Conservation (phyloP, 2,329 filamentous ascomycete genomes). For the Aspergillus latus region DNA sequence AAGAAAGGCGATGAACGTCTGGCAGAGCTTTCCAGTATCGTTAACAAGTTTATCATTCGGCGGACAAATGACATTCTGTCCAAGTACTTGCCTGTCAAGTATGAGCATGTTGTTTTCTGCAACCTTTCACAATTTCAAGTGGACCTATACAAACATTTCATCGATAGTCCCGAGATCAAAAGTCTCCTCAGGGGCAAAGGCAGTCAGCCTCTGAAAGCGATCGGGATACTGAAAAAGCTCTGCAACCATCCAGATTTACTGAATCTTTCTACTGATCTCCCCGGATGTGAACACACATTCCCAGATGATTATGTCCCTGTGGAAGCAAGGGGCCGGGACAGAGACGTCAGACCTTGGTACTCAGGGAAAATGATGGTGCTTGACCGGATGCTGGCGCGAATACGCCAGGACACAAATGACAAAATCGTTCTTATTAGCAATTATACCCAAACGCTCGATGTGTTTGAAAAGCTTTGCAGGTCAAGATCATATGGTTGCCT, state of each 20-base stretch:
- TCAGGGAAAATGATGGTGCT: conserved; percentile 98
- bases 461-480: conserved; percentile 90
- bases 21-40: conserved; percentile 73
- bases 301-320: conserved; percentile 88
- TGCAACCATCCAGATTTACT: conserved; percentile 97
- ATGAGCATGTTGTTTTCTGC: conserved; percentile 98
- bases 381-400: conserved; percentile 95
- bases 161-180: conserved; percentile 92
- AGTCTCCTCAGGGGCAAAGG: conserved; percentile 88
- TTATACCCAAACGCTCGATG: conserved; percentile 92
- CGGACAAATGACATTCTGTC: conserved; percentile 97
- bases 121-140: conserved; percentile 90
- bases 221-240: conserved; percentile 94
- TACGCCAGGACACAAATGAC: conserved; percentile 94
- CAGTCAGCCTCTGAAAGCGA: conserved; percentile 93
- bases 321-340: conserved; percentile 81
- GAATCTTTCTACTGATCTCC: conserved; percentile 76
- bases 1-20: conserved; percentile 81
- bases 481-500: conserved; percentile 79
- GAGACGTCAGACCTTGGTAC: conserved; percentile 92
- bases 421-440: conserved; percentile 99
- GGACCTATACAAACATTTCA: conserved; percentile 94
- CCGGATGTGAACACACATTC: conserved; percentile 77
- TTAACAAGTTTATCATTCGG: conserved; percentile 98
- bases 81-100: conserved; percentile 97